Percentiles rank a stretch among this genome's conserved stretches.
phyloP scores from a whole-genome alignment of 2,329 filamentous ascomycete species.

The Xylaria sp. region DNA sequence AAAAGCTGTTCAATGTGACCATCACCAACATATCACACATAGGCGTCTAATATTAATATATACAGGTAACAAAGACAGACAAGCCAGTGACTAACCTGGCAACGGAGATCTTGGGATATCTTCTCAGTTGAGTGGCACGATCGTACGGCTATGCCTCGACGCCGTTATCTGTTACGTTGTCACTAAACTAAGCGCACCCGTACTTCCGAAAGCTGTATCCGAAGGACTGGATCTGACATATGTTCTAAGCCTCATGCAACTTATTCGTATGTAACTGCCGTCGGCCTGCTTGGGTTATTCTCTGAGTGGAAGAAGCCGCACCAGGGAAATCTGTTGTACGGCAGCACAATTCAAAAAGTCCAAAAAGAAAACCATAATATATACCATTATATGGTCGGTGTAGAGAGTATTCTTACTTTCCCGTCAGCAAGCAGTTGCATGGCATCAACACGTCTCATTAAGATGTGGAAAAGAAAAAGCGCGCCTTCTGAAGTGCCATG shows the following conservation, averaged over 20 bases:
- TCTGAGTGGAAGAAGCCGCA: background rate
- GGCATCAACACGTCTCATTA: conserved; percentile 3
- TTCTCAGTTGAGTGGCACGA: background rate
- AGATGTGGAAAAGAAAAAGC: conserved; percentile 9
- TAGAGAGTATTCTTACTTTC: background rate
- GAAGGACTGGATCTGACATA: background rate
- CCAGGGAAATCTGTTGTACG: background rate
- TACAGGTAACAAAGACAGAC: background rate
- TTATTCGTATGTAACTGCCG: background rate
- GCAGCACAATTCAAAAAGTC: background rate
- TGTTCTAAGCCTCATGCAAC: background rate
- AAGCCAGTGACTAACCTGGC: background rate
- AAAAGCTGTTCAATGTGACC: background rate
- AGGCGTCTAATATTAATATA: background rate
- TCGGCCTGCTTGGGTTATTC: background rate
- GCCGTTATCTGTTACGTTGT: background rate
- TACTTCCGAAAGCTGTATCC: background rate
- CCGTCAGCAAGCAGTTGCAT: background rate
- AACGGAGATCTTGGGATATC: background rate
- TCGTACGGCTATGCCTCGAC: background rate
- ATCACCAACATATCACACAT: background rate
- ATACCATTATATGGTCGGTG: background rate
- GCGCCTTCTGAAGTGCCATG: conserved; percentile 17
- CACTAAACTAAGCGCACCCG: background rate
- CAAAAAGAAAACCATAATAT: background rate